Conservation (phyloP, 208 protist species). For the Leishmania guyanensis region DNA sequence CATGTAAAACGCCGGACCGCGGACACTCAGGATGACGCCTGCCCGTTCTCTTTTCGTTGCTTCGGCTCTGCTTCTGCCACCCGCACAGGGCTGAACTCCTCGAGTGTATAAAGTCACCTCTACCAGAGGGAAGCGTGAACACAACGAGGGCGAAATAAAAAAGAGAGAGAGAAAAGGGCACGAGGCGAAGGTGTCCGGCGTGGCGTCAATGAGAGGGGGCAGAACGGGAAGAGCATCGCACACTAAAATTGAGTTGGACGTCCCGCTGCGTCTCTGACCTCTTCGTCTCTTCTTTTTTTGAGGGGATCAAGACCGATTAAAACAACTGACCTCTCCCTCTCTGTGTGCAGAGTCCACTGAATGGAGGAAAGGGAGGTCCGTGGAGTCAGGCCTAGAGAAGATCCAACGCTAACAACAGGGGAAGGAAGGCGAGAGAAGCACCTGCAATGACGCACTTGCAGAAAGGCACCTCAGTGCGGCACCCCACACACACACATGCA, state of each 20-base stretch:
- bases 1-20: neutral
- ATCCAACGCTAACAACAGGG: neutral
- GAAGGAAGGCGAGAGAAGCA: neutral
- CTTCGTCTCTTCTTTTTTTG: too few relatives aligned
- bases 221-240: neutral
- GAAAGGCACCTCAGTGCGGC: too few relatives aligned
- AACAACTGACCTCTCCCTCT: neutral
- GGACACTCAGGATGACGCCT: neutral
- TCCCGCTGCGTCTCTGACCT: neutral
- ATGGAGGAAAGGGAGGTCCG: neutral
- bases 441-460: neutral
- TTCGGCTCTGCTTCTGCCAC: neutral
- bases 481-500: too few relatives aligned
- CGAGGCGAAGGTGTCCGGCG: too few relatives aligned
- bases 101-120: neutral
- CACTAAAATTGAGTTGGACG: neutral
- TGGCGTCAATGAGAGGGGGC: neutral
- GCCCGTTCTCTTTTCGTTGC: neutral
- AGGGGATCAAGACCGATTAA: neutral
- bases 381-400: neutral
- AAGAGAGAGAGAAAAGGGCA: slow-evolving; percentile 3
- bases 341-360: neutral
- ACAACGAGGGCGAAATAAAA: neutral
- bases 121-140: neutral
- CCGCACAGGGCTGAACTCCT: neutral